Conservation (phyloP, 140 eudicot genomes). For the Stevia rebaudiana region DNA sequence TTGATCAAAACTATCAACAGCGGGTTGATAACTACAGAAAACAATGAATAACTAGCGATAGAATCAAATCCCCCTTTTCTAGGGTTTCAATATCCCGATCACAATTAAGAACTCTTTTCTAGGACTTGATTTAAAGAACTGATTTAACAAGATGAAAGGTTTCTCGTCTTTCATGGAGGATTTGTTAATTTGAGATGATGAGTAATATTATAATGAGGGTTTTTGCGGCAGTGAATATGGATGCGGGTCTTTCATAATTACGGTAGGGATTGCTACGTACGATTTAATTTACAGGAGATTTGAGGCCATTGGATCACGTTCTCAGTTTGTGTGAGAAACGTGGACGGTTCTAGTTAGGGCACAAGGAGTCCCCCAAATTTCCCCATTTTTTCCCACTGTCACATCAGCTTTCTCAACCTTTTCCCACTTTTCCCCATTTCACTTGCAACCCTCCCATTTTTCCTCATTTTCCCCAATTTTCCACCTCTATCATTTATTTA, state of each 20-base stretch:
- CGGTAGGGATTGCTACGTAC: slow-evolving; percentile 9
- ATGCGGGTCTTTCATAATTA: slow-evolving; percentile 18
- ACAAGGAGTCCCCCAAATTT: background rate
- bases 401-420: too few relatives aligned
- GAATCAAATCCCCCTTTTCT: slow-evolving; percentile 11
- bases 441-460: too few relatives aligned
- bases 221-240: background rate
- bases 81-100: slow-evolving; percentile 20
- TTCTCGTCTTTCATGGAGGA: slow-evolving; percentile 5
- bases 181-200: slow-evolving; percentile 2
- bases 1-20: slow-evolving; percentile 10
- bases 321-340: slow-evolving; percentile 1
- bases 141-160: background rate
- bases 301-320: slow-evolving; percentile 8
- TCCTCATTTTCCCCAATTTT: too few relatives aligned
- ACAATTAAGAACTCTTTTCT: slow-evolving; percentile 4
- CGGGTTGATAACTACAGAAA: background rate
- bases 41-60: background rate
- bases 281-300: background rate
- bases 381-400: too few relatives aligned
- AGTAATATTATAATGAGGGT: background rate
- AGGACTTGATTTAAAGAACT: background rate
- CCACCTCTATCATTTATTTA: too few relatives aligned
- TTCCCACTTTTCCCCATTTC: too few relatives aligned
- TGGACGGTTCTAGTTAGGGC: slow-evolving; percentile 13